Percentiles rank a stretch among this genome's conserved stretches.
These are phyloP conservation scores for Gautieria morchelliformis DNA, from an alignment of 768 basidiomycete genomes.

Conservation along the genomic window DNA sequence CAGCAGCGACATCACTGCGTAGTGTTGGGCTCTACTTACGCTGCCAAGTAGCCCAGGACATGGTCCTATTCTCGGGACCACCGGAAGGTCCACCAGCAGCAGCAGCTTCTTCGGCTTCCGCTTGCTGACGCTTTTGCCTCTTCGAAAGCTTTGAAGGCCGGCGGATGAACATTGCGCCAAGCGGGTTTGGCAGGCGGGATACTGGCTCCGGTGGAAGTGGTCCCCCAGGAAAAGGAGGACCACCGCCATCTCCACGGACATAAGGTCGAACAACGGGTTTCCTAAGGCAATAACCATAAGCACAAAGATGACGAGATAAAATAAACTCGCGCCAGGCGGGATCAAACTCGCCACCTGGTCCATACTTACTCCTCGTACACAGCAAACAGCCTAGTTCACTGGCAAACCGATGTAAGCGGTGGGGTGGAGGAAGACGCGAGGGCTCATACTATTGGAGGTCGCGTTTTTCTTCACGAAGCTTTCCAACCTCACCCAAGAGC, in stretches of 20 bases:
- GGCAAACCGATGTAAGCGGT: neutral
- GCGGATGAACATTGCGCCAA: slow-evolving; percentile 61
- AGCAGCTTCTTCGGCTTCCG: slow-evolving; percentile 3
- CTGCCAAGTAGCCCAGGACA: slow-evolving; percentile 36
- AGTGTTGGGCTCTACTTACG: slow-evolving; percentile 20
- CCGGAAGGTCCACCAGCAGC: neutral
- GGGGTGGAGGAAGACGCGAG: neutral
- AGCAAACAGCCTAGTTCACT: slow-evolving; percentile 73
- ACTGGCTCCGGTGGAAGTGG: slow-evolving; percentile 31
- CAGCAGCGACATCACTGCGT: neutral
- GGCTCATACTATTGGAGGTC: slow-evolving; percentile 64
- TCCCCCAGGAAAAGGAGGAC: neutral
- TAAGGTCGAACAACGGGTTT: slow-evolving; percentile 30
- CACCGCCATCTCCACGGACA: slow-evolving; percentile 7
- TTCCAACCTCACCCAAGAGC: slow-evolving; percentile 75
- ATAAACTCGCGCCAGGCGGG: slow-evolving; percentile 49
- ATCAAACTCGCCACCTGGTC: slow-evolving; percentile 80
- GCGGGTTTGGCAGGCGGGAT: slow-evolving; percentile 46
- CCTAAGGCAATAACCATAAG: slow-evolving; percentile 20
- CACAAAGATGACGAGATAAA: neutral
- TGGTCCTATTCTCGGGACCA: slow-evolving; percentile 45
- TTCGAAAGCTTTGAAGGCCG: slow-evolving; percentile 27
- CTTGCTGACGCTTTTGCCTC: slow-evolving; percentile 4
- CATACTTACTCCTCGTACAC: slow-evolving; percentile 63
- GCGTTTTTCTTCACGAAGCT: slow-evolving; percentile 69